Evolutionary conservation across 2,329 filamentous ascomycete species (phyloP).

Genomic region (Claviceps fusiformis): DNA sequence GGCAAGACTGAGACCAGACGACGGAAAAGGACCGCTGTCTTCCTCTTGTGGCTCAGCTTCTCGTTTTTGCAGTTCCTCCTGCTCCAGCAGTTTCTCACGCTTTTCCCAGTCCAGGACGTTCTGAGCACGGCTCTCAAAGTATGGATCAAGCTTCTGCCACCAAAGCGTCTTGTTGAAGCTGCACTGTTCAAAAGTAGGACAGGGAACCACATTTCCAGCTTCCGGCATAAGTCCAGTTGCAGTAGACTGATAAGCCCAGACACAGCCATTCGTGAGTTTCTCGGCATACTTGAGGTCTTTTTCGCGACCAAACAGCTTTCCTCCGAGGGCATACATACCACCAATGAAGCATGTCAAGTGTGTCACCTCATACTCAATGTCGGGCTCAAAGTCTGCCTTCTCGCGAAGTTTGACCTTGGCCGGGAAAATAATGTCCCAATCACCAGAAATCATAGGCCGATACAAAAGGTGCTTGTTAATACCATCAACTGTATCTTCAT

Average conservation of each 20-base stretch:
- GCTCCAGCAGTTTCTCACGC: not conserved
- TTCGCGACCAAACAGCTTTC: conserved; percentile 36
- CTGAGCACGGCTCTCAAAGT: conserved; percentile 25
- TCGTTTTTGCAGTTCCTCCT: not conserved
- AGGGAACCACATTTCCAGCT: conserved; percentile 28
- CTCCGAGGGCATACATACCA: conserved; percentile 50
- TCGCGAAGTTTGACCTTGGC: conserved; percentile 42
- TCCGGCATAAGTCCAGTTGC: conserved; percentile 51
- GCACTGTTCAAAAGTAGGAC: conserved; percentile 32
- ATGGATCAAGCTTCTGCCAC: conserved; percentile 34
- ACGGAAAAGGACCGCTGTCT: not conserved
- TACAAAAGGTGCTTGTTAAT: conserved; percentile 64
- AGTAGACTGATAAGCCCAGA: conserved; percentile 41
- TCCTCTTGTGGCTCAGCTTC: not conserved
- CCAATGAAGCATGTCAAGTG: conserved; percentile 56
- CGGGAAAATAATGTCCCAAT: conserved; percentile 60
- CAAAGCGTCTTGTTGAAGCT: conserved; percentile 37
- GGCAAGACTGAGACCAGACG: not conserved
- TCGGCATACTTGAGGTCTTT: conserved; percentile 33
- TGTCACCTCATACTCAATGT: conserved; percentile 44
- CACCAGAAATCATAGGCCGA: conserved; percentile 57
- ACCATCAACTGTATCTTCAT: conserved; percentile 52
- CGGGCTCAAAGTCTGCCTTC: conserved; percentile 18
- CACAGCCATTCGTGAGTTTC: conserved; percentile 38
- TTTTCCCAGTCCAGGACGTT: conserved; percentile 18